Evolutionary conservation across 1,284 basidiomycete genomes (phyloP).

Genomic region (Ceratobasidium theobromae): DNA sequence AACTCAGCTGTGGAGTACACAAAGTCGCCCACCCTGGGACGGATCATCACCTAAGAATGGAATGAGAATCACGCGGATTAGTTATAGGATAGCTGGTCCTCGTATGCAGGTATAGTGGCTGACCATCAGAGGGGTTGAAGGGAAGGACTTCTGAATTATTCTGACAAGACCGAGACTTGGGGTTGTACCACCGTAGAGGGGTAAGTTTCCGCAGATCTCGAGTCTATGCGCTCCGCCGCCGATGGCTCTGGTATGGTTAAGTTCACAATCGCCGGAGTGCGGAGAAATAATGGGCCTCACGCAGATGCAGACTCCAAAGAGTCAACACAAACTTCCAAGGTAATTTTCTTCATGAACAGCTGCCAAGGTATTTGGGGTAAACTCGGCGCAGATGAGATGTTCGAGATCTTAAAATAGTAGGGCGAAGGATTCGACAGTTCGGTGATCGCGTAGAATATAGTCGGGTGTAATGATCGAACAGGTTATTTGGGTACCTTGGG

Average conservation of each 20-base stretch:
- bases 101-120: slow-evolving; percentile 33
- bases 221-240: slow-evolving; percentile 69
- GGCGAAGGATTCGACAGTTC: too few species aligned
- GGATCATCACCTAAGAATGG: slow-evolving; percentile 65
- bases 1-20: slow-evolving; percentile 65
- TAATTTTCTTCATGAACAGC: slow-evolving; percentile 3
- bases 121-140: slow-evolving; percentile 67
- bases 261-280: not conserved
- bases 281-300: slow-evolving; percentile 8
- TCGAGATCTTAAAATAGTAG: not conserved
- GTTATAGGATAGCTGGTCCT: slow-evolving; percentile 12
- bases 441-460: too few species aligned
- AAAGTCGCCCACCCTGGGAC: slow-evolving; percentile 76
- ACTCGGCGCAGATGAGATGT: not conserved
- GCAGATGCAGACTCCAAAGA: slow-evolving; percentile 34
- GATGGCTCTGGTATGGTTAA: slow-evolving; percentile 53
- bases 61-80: slow-evolving; percentile 1
- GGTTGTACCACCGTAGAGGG: slow-evolving; percentile 73
- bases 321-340: slow-evolving; percentile 35
- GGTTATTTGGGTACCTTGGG: not conserved
- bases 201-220: slow-evolving; percentile 74
- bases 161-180: slow-evolving; percentile 70
- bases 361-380: not conserved
- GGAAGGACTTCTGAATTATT: slow-evolving; percentile 52
- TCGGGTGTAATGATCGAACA: too few species aligned